Conservation (phyloP, 495 filamentous ascomycete species). For the Parathielavia appendiculata region DNA sequence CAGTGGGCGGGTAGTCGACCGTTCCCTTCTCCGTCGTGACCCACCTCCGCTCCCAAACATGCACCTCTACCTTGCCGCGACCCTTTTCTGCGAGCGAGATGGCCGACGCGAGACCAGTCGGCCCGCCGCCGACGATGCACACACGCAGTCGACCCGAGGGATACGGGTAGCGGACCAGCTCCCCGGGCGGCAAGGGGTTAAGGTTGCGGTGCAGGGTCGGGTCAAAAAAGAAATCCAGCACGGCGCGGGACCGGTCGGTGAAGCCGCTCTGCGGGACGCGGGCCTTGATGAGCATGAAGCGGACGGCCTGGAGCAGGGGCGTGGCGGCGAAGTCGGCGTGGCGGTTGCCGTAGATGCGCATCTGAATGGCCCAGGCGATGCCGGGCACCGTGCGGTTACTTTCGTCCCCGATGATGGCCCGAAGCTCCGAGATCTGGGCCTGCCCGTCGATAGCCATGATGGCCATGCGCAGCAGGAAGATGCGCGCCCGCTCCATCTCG, state of each 20-base stretch:
- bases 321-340: conserved; percentile 32
- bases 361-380: conserved; percentile 30
- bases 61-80: conserved; percentile 29
- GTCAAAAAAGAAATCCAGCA: conserved; percentile 40
- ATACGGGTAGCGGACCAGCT: conserved; percentile 28
- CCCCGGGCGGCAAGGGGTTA: conserved; percentile 24
- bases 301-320: conserved; percentile 33
- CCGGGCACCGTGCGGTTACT: conserved; percentile 21
- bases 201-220: conserved; percentile 33
- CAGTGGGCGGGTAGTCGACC: conserved; percentile 29
- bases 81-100: conserved; percentile 38
- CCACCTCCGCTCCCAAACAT: conserved; percentile 35
- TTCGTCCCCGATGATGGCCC: conserved; percentile 25
- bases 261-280: conserved; percentile 24
- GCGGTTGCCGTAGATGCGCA: conserved; percentile 27
- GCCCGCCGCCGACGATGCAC: conserved; percentile 35
- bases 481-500: conserved; percentile 31
- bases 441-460: conserved; percentile 24
- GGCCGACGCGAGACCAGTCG: conserved; percentile 33
- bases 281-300: conserved; percentile 36
- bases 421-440: conserved; percentile 19
- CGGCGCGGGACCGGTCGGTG: conserved; percentile 22
- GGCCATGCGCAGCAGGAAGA: conserved; percentile 31
- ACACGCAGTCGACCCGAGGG: conserved; percentile 31
- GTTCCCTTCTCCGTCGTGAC: conserved; percentile 16